Percentiles rank a stretch among this genome's conserved stretches.
phyloP scores from a whole-genome alignment of 1,139 yeast species.

The Debaryomyces sp. region DNA sequence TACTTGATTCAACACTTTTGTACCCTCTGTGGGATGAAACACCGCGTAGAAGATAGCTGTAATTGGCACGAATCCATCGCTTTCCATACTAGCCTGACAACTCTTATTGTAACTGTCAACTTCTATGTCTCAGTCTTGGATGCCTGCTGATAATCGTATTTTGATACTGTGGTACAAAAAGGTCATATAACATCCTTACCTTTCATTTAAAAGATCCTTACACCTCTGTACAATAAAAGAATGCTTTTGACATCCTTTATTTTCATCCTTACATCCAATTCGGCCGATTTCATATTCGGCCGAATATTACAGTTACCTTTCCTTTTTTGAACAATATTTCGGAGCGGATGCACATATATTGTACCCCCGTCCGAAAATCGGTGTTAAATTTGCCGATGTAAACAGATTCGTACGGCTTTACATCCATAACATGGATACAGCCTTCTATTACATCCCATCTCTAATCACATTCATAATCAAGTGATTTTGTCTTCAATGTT shows the following conservation, averaged over 20 bases:
- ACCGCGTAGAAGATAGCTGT: constrained; percentile 86
- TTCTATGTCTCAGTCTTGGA: neutral
- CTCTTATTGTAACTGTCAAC: neutral
- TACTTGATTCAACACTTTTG: constrained; percentile 90
- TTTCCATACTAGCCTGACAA: constrained; percentile 6
- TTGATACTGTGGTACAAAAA: neutral
- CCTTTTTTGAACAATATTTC: neutral
- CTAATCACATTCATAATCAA: neutral
- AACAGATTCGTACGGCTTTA: neutral
- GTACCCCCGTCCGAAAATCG: neutral
- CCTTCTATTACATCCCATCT: neutral
- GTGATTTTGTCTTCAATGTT: neutral
- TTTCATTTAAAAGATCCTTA: neutral
- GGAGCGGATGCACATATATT: neutral
- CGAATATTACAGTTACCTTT: no score
- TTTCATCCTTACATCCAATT: no score
- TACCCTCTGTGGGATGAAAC: constrained; percentile 94
- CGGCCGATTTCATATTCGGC: no score
- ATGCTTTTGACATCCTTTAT: no score
- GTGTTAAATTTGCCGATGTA: neutral
- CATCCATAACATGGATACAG: neutral
- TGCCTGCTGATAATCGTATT: neutral
- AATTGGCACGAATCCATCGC: constrained; percentile 78
- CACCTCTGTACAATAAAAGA: neutral
- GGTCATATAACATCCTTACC: neutral